Evolutionary conservation across 805 yeast species (phyloP).

Genomic region (Saturnispora diversa): DNA sequence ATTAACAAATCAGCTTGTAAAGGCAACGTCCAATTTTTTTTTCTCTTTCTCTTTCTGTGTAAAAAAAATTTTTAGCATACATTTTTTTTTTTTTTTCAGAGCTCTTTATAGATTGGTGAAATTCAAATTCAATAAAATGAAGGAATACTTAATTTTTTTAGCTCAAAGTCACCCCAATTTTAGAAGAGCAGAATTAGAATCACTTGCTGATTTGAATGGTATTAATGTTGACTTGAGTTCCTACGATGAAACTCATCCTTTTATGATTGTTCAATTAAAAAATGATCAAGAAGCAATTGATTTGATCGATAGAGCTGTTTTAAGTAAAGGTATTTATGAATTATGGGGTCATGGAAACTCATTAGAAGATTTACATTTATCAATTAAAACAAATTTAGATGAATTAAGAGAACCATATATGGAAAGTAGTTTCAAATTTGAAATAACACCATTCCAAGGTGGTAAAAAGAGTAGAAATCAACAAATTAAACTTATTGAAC

Average conservation of each 20-base stretch:
- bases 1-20: too few relatives aligned
- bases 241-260: conserved; percentile 60
- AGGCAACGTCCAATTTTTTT: conserved; percentile 4
- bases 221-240: conserved; percentile 51
- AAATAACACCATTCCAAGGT: conserved; percentile 71
- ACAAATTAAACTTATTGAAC: conserved; percentile 58
- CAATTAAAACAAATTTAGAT: conserved; percentile 31
- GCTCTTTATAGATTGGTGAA: background rate
- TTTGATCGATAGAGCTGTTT: conserved; percentile 58
- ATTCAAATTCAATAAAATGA: conserved; percentile 29
- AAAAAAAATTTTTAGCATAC: background rate
- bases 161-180: conserved; percentile 81
- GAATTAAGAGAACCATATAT: conserved; percentile 31
- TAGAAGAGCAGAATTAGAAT: conserved; percentile 73
- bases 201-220: conserved; percentile 61
- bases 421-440: conserved; percentile 64
- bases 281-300: conserved; percentile 59
- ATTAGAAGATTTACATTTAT: conserved; percentile 50
- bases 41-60: background rate
- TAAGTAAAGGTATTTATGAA: conserved; percentile 73
- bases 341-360: conserved; percentile 67
- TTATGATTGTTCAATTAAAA: conserved; percentile 57
- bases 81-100: background rate
- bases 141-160: conserved; percentile 65
- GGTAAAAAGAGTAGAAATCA: conserved; percentile 40